Conservation (phyloP, 768 basidiomycete species). For the Clathrus columnatus region DNA sequence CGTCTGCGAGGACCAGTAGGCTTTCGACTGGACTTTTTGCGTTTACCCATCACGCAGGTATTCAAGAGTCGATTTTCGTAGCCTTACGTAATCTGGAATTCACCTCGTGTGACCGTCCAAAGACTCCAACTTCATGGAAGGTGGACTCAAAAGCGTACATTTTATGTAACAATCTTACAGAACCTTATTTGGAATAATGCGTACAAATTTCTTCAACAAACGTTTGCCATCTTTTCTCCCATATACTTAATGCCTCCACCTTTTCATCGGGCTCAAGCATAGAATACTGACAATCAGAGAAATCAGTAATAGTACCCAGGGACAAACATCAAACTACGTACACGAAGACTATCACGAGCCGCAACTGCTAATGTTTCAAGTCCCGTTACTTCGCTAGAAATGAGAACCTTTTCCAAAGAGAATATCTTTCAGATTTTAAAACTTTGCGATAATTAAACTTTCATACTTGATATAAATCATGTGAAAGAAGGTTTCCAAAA, state of each 20-base stretch:
- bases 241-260: constrained; percentile 28
- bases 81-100: neutral
- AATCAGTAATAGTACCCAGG: neutral
- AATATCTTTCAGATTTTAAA: neutral
- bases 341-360: constrained; percentile 59
- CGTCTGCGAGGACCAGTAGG: constrained; percentile 58
- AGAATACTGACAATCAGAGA: constrained; percentile 35
- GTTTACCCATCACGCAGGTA: constrained; percentile 60
- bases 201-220: constrained; percentile 32
- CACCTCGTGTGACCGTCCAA: neutral
- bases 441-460: neutral
- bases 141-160: no score
- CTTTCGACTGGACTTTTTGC: constrained; percentile 83
- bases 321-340: constrained; percentile 15
- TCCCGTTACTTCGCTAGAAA: constrained; percentile 57
- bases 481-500: constrained; percentile 71
- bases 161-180: no score
- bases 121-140: no score
- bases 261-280: constrained; percentile 42
- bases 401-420: constrained; percentile 25
- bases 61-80: neutral
- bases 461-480: constrained; percentile 66
- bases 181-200: neutral
- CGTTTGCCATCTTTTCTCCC: constrained; percentile 40
- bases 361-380: constrained; percentile 52